Evolutionary conservation across 306 rosid genomes (phyloP).

Genomic region (Gleditsia sinensis): DNA sequence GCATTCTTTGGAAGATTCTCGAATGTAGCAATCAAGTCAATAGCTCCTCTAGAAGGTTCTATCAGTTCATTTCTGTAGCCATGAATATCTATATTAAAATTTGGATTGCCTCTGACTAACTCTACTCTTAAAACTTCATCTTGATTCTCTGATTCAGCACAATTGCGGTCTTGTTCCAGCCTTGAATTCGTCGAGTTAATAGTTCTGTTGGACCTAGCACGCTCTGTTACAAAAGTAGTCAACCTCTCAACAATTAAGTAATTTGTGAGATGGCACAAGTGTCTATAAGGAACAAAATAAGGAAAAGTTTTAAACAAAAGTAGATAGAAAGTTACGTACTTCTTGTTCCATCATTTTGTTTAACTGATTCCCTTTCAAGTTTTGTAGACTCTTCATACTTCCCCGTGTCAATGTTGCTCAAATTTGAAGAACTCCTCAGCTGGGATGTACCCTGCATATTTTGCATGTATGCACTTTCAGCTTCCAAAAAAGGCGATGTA

Average conservation of each 20-base stretch:
- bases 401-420: slow-evolving; percentile 38
- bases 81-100: slow-evolving; percentile 13
- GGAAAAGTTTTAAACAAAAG: background rate
- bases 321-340: slow-evolving; percentile 36
- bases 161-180: slow-evolving; percentile 26
- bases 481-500: slow-evolving; percentile 51
- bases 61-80: slow-evolving; percentile 28
- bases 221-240: slow-evolving; percentile 38
- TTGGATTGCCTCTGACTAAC: slow-evolving; percentile 30
- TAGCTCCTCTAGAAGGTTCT: slow-evolving; percentile 47
- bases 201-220: slow-evolving; percentile 39
- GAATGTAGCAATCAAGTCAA: slow-evolving; percentile 60
- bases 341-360: slow-evolving; percentile 36
- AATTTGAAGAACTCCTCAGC: slow-evolving; percentile 42
- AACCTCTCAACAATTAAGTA: slow-evolving; percentile 48
- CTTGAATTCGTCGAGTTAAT: slow-evolving; percentile 33
- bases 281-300: background rate
- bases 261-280: slow-evolving; percentile 22
- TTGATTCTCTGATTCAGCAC: slow-evolving; percentile 33
- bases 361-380: slow-evolving; percentile 39
- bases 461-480: slow-evolving; percentile 51
- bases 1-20: slow-evolving; percentile 34
- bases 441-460: slow-evolving; percentile 53
- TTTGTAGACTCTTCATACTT: slow-evolving; percentile 38
- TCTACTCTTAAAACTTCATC: slow-evolving; percentile 37